A percentile compares a stretch with the other conserved stretches of the same genome.
Evolutionary conservation across 108 stramenopile species (phyloP).

Genomic region (Parmales sp.): DNA sequence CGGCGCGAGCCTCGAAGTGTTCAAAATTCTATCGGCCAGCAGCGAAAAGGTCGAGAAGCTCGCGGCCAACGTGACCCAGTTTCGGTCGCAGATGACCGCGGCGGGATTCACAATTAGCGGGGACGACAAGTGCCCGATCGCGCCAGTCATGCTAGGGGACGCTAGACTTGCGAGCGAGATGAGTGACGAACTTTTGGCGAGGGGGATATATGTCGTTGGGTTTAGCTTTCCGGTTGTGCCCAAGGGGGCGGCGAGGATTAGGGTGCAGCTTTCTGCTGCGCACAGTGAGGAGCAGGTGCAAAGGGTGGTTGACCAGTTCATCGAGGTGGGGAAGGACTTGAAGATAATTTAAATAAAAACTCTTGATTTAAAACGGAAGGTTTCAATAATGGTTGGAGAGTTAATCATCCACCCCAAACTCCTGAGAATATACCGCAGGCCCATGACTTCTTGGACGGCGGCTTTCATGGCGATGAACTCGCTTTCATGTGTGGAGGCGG

Average conservation of each 20-base stretch:
- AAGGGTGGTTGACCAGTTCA: constrained; percentile 18
- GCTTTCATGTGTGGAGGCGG: no score
- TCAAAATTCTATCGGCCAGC: constrained; percentile 20
- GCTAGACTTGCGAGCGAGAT: constrained; percentile 26
- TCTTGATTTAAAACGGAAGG: neutral
- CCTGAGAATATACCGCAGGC: no score
- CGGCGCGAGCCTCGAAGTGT: constrained; percentile 23
- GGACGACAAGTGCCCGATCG: constrained; percentile 12
- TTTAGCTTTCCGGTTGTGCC: constrained; percentile 30
- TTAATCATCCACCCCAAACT: no score
- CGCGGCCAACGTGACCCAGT: constrained; percentile 10
- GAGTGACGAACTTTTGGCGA: constrained; percentile 18
- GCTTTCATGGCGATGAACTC: no score
- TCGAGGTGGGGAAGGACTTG: constrained; percentile 17
- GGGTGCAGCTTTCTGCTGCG: constrained; percentile 22
- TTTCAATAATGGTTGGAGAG: no score
- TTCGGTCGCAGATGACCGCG: constrained; percentile 12
- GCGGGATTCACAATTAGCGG: constrained; percentile 24
- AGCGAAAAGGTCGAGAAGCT: constrained; percentile 16
- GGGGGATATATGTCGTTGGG: constrained; percentile 28
- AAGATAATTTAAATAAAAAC: neutral
- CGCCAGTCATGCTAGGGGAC: constrained; percentile 32
- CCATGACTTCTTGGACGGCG: no score
- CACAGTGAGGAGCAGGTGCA: constrained; percentile 22
- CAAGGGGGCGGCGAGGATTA: constrained; percentile 23